Evolutionary conservation across 2,329 filamentous ascomycete species (phyloP), one percentile per base, ranked within the genome.

Genomic region (Emericellopsis cladophorae): DNA sequence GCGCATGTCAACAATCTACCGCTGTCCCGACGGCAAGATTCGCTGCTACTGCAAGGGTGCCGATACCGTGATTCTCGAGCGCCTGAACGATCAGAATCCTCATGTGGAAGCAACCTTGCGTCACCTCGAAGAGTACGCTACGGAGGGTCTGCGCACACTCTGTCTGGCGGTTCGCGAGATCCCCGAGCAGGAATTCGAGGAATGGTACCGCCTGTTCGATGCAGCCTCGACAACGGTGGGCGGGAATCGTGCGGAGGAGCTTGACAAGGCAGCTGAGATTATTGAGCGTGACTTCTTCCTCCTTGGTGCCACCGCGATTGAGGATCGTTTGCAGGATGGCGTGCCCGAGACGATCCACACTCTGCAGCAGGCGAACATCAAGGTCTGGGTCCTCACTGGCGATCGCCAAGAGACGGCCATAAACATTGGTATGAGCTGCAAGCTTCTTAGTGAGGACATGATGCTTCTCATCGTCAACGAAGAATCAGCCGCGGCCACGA

Each of bases 361-460:
- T 0, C 70, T 98, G 23, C 93, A 98, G 60, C 85, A 89, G 48
- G 92, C 93, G 21, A 90, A 89, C 40, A 96, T 98, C 70, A 98
- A 98, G 64, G 82, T 98, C 42, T 98, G 92, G 92, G 92, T 98
- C 16, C 64, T 98, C 60, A 98, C 92, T 32, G 92, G 92, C 52
- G 92, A 98, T 67, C 79, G 92, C 53, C 93, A 98, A 63, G 92
- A 98, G 62, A 98, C 92, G 23, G 92, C 92, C 42, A 98, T 98
- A 74, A 98, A 98, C 60, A 98, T 98, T 50, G 92, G 93, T 48
- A 98, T 98, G 92, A 95, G 88, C 59, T 98, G 92, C 66, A 96
- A 96, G 65, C 74, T 98, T 39, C 86, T 98, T 45, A 95, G 88
- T 49, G 92, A 98, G 62, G 93, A 98, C 53, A 98, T 98, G 92